Percentiles rank a stretch among this genome's conserved stretches.
Conservation (phyloP, 108 stramenopile species). For the Pseudonitzschia delicatissima region DNA sequence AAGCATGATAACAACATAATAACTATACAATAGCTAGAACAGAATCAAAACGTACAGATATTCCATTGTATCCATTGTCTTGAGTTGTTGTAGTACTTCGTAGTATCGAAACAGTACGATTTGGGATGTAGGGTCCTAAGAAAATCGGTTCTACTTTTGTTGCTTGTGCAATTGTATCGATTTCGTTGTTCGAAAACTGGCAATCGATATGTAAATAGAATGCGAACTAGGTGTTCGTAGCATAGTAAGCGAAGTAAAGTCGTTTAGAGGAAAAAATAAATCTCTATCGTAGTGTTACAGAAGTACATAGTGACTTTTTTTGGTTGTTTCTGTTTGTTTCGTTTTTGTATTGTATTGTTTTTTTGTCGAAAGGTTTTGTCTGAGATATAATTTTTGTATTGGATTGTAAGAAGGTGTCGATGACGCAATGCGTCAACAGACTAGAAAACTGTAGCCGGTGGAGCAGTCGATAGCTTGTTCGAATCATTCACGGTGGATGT, state of each 20-base stretch:
- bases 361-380: neutral
- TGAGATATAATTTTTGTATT: neutral
- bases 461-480: neutral
- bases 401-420: neutral
- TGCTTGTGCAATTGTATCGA: no score
- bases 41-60: neutral
- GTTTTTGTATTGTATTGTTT: neutral
- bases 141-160: no score
- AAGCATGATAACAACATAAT: neutral
- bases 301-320: neutral
- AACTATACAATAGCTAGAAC: neutral
- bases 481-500: no score
- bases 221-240: neutral
- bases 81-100: no score
- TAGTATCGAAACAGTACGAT: no score
- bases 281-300: constrained; percentile 1
- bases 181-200: no score
- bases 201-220: neutral
- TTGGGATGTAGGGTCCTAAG: no score
- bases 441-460: neutral
- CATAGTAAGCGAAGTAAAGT: neutral
- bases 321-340: constrained; percentile 10
- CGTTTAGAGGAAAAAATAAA: constrained; percentile 4
- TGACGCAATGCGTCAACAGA: neutral
- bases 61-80: neutral